Evolutionary conservation across 139 green algal genomes (phyloP).

Genomic region (Parachlorella kessleri): DNA sequence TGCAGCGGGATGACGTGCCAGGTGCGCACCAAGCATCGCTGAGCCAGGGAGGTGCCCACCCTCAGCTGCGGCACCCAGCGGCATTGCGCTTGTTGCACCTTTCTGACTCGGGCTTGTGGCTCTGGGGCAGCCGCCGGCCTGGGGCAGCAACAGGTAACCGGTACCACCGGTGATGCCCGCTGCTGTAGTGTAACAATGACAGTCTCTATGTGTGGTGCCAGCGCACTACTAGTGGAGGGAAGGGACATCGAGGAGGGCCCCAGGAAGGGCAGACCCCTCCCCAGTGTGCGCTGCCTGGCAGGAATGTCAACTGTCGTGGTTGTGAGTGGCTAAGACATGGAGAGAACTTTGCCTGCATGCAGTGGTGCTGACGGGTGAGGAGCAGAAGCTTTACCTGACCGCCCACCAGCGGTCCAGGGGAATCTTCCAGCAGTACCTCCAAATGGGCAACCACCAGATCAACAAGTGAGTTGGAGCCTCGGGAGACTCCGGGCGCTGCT

Average conservation of each 20-base stretch:
- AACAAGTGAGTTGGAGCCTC: no score
- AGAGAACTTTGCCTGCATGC: conserved; percentile 20
- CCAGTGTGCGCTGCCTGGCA: no score
- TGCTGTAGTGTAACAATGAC: no score
- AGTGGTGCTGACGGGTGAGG: conserved; percentile 54
- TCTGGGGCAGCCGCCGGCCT: not conserved
- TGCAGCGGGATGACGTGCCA: conserved; percentile 59
- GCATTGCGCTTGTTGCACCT: not conserved
- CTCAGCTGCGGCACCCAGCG: not conserved
- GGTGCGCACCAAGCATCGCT: conserved; percentile 27
- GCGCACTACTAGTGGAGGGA: no score
- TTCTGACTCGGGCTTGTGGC: not conserved
- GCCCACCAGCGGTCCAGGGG: conserved; percentile 43
- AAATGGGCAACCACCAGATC: conserved; percentile 31
- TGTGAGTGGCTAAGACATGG: no score
- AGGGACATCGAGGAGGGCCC: no score
- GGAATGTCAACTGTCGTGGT: no score
- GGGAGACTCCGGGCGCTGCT: no score
- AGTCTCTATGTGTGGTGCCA: no score
- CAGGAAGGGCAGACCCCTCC: no score
- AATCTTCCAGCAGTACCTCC: conserved; percentile 33
- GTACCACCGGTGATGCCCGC: no score
- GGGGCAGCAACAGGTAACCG: no score
- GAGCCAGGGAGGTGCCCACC: not conserved
- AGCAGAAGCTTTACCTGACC: conserved; percentile 54